Conservation (phyloP, 306 rosid genomes). For the Acacia melanoxylon region DNA sequence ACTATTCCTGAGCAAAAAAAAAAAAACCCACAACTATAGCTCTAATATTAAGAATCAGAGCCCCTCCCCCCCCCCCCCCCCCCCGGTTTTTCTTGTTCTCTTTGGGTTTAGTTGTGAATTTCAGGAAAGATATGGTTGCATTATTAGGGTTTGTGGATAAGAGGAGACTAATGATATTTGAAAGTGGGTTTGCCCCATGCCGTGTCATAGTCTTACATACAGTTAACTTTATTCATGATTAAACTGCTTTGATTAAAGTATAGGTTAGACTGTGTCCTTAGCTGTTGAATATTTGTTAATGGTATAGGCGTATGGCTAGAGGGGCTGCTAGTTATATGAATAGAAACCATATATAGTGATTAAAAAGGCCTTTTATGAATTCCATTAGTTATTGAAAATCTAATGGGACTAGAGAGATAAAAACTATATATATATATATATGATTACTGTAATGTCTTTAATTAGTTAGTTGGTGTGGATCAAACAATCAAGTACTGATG, state of each 20-base stretch:
- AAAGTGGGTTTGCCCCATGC: background rate
- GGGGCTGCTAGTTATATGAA: background rate
- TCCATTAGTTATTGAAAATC: background rate
- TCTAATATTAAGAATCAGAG: too few relatives aligned
- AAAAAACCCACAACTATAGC: too few relatives aligned
- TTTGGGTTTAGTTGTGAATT: background rate
- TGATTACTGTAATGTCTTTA: too few relatives aligned
- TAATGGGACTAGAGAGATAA: background rate
- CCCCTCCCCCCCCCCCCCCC: too few relatives aligned
- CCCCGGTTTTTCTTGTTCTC: background rate
- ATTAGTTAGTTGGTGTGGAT: too few relatives aligned
- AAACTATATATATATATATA: too few relatives aligned
- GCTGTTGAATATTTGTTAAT: conserved; percentile 16
- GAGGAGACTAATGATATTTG: too few relatives aligned
- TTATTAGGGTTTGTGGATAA: background rate
- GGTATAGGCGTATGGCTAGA: too few relatives aligned
- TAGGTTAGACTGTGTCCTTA: background rate
- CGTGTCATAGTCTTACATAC: background rate
- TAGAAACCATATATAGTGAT: background rate
- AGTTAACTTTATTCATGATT: too few relatives aligned
- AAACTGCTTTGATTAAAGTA: background rate
- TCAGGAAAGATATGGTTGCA: background rate
- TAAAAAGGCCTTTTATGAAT: background rate
- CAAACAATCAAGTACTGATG: too few relatives aligned
- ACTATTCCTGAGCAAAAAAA: too few relatives aligned